Percentiles rank a stretch among this genome's conserved stretches.
Evolutionary conservation across 805 yeast species (phyloP).

Genomic region (Kodamaea kaohsiungensis): DNA sequence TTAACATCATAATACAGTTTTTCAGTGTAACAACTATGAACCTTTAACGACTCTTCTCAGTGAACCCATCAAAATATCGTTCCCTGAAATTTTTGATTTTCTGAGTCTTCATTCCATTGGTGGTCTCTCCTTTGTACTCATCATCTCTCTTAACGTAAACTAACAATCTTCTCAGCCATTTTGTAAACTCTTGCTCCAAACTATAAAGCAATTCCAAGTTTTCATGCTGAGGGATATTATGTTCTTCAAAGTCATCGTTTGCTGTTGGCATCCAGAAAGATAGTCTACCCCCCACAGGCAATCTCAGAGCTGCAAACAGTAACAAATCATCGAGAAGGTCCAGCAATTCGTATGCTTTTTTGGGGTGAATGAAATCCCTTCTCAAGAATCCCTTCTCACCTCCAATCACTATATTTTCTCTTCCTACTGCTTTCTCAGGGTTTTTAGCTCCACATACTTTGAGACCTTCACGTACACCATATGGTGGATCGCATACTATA

Average conservation of each 20-base stretch:
- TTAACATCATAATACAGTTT: background rate
- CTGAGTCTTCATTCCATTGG: constrained; percentile 43
- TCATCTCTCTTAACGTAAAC: constrained; percentile 70
- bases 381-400: constrained; percentile 77
- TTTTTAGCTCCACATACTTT: constrained; percentile 85
- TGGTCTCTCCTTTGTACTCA: constrained; percentile 49
- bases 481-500: constrained; percentile 95
- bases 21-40: background rate
- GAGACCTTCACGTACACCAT: constrained; percentile 94
- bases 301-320: constrained; percentile 66
- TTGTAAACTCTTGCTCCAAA: constrained; percentile 84
- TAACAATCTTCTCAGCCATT: constrained; percentile 87
- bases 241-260: constrained; percentile 72
- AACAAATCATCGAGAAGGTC: constrained; percentile 76
- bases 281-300: constrained; percentile 75
- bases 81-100: constrained; percentile 65
- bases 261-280: constrained; percentile 99
- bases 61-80: constrained; percentile 72
- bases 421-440: constrained; percentile 67
- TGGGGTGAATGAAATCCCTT: constrained; percentile 87
- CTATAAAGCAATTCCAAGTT: constrained; percentile 68
- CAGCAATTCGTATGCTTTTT: constrained; percentile 84
- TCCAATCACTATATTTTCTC: constrained; percentile 71
- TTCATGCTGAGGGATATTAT: constrained; percentile 77
- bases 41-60: constrained; percentile 28